Conservation (phyloP, 2,329 filamentous ascomycete species). For the Penicillium occitanis region DNA sequence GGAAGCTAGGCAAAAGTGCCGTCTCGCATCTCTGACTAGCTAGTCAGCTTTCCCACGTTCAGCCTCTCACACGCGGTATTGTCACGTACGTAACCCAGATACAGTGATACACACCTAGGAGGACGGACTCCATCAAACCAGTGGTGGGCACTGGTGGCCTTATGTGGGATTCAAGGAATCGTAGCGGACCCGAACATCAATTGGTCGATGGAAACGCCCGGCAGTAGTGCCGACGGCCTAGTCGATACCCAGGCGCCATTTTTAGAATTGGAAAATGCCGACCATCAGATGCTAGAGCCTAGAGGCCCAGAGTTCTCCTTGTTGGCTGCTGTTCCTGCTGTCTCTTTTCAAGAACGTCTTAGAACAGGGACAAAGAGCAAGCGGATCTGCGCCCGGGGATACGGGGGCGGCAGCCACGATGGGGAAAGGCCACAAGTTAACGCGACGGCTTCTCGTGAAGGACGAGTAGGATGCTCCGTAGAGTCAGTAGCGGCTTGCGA, state of each 20-base stretch:
- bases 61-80: constrained; percentile 16
- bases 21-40: not conserved
- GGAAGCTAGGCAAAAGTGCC: constrained; percentile 19
- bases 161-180: not conserved
- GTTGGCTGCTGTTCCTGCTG: not conserved
- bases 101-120: not conserved
- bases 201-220: constrained; percentile 14
- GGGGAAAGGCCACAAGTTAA: not conserved
- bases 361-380: not conserved
- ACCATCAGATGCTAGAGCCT: not conserved
- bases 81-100: not conserved
- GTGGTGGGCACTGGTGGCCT: not conserved
- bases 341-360: not conserved
- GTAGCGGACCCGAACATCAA: not conserved
- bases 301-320: not conserved
- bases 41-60: not conserved
- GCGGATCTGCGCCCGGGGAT: constrained; percentile 13
- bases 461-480: constrained; percentile 3
- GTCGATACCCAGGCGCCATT: constrained; percentile 1
- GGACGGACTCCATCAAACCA: not conserved
- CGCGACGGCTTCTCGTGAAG: not conserved
- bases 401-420: constrained; percentile 15
- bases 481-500: not conserved
- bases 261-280: constrained; percentile 5
- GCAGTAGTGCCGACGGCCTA: constrained; percentile 15